Conservation (phyloP, 2,329 filamentous ascomycete genomes). For the Aureobasidium sp. region DNA sequence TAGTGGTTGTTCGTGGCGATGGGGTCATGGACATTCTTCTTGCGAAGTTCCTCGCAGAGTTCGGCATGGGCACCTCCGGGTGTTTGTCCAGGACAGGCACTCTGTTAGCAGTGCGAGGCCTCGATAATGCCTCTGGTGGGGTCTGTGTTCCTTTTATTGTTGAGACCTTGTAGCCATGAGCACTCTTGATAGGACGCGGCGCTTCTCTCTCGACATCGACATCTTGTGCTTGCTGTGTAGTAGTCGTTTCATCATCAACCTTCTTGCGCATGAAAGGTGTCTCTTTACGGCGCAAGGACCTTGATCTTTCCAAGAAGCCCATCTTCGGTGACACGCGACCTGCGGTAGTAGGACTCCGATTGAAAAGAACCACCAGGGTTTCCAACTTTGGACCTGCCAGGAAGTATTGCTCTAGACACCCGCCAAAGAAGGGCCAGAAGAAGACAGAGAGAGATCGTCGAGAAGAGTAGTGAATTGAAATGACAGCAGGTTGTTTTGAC, state of each 20-base stretch:
- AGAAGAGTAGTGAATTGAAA: not conserved
- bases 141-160: not conserved
- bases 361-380: not conserved
- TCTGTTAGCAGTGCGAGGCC: not conserved
- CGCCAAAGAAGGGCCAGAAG: not conserved
- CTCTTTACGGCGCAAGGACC: slow-evolving; percentile 18
- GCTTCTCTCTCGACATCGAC: not conserved
- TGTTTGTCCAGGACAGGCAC: not conserved
- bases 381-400: not conserved
- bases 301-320: slow-evolving; percentile 19
- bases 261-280: slow-evolving; percentile 14
- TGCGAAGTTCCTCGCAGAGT: not conserved
- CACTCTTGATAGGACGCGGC: not conserved
- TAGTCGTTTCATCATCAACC: slow-evolving; percentile 14
- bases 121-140: not conserved
- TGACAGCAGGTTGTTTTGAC: not conserved
- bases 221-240: slow-evolving; percentile 1
- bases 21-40: slow-evolving; percentile 9
- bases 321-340: slow-evolving; percentile 1
- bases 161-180: not conserved
- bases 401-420: not conserved
- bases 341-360: not conserved
- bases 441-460: not conserved
- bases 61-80: not conserved
- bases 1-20: not conserved